A percentile compares a stretch with the other conserved stretches of the same genome.
Conservation (phyloP, 2,329 filamentous ascomycete genomes). For the Verruconis gallopava region DNA sequence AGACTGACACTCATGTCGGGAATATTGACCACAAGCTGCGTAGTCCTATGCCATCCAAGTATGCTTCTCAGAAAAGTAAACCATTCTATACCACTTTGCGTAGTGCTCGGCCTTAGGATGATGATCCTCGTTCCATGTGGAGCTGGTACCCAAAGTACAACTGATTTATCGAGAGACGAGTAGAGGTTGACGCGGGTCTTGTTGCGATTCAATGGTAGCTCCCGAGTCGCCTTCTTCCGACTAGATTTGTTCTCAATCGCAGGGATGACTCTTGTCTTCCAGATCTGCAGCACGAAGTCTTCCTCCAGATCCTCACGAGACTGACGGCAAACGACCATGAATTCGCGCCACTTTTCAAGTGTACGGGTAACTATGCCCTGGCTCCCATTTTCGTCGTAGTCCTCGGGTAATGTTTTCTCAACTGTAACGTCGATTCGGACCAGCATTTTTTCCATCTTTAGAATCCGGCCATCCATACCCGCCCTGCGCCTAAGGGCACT, state of each 20-base stretch:
- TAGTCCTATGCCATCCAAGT: slow-evolving; percentile 44
- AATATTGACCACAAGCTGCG: slow-evolving; percentile 46
- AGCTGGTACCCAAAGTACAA: slow-evolving; percentile 47
- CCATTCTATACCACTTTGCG: slow-evolving; percentile 52
- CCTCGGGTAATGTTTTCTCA: slow-evolving; percentile 39
- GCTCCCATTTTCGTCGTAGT: slow-evolving; percentile 52
- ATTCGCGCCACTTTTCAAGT: slow-evolving; percentile 54
- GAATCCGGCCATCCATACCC: slow-evolving; percentile 42
- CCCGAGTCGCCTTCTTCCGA: slow-evolving; percentile 41
- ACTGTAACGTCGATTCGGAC: slow-evolving; percentile 45
- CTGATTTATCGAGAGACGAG: slow-evolving; percentile 53
- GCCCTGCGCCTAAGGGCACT: slow-evolving; percentile 1
- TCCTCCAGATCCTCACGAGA: slow-evolving; percentile 39
- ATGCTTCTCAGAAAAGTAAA: slow-evolving; percentile 51
- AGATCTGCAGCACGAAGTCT: slow-evolving; percentile 45
- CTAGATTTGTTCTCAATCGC: slow-evolving; percentile 41
- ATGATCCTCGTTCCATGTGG: slow-evolving; percentile 44
- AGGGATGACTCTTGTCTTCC: slow-evolving; percentile 50
- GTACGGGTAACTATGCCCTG: slow-evolving; percentile 44
- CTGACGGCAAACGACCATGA: slow-evolving; percentile 47
- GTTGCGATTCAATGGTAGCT: slow-evolving; percentile 43
- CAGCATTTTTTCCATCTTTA: slow-evolving; percentile 58
- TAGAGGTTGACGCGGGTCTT: slow-evolving; percentile 48
- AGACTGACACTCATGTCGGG: slow-evolving; percentile 50
- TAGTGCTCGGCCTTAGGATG: slow-evolving; percentile 48